Conservation (phyloP, 257 asterid genomes). For the Echites panduratus region DNA sequence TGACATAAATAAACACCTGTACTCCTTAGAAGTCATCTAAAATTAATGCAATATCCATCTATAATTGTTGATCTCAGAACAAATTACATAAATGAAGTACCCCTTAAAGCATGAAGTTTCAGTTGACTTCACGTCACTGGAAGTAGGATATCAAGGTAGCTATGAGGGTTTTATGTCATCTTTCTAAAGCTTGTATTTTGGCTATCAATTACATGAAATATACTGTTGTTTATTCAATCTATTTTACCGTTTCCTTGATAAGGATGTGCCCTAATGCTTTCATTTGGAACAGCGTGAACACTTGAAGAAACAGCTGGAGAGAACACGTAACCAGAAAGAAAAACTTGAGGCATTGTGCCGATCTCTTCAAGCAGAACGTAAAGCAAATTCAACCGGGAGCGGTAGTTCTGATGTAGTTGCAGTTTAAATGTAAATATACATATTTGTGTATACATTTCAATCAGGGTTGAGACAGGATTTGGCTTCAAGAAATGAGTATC, state of each 20-base stretch:
- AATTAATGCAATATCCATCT: not conserved
- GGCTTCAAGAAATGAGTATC: constrained; percentile 17
- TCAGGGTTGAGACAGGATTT: constrained; percentile 10
- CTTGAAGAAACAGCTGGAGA: constrained; percentile 90
- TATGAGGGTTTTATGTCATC: not conserved
- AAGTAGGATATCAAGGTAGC: not conserved
- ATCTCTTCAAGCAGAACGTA: constrained; percentile 92
- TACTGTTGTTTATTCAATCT: not conserved
- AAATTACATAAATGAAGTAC: not conserved
- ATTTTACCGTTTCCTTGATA: not conserved
- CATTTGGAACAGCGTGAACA: constrained; percentile 58
- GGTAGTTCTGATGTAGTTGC: constrained; percentile 37
- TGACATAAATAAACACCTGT: constrained; percentile 2
- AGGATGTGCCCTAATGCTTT: not conserved
- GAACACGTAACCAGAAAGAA: constrained; percentile 74
- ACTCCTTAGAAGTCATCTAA: not conserved
- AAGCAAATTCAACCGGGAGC: constrained; percentile 38
- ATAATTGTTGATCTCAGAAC: not conserved
- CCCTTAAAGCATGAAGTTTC: not conserved
- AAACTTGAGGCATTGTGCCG: constrained; percentile 90
- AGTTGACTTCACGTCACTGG: not conserved
- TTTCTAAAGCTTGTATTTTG: not conserved
- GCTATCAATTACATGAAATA: not conserved
- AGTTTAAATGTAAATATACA: constrained; percentile 15
- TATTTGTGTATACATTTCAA: not conserved